Evolutionary conservation across 129 eudicot genomes (phyloP).

Genomic region (Flaveria brownii): DNA sequence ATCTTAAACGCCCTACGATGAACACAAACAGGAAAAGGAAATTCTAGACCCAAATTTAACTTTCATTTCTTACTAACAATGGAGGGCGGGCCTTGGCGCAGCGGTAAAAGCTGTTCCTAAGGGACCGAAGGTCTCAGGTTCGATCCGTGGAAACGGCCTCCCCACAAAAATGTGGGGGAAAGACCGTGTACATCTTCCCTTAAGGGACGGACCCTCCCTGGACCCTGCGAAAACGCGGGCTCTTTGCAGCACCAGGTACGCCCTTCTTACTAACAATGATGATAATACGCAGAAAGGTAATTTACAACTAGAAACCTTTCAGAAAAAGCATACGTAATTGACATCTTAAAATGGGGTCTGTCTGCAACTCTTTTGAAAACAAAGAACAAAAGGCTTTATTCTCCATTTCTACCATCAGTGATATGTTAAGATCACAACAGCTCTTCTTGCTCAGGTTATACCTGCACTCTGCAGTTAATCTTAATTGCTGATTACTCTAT

Average conservation of each 20-base stretch:
- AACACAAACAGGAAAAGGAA: neutral
- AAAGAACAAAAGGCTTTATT: too few relatives aligned
- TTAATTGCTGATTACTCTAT: neutral
- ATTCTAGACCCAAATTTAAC: neutral
- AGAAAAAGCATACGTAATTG: neutral
- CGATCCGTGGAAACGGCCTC: too few relatives aligned
- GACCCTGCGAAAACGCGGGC: too few relatives aligned
- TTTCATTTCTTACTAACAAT: neutral
- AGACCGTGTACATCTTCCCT: too few relatives aligned
- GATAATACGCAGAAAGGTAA: neutral
- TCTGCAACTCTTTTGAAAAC: too few relatives aligned
- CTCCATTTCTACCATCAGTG: neutral
- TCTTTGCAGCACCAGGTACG: too few relatives aligned
- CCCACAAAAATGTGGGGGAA: too few relatives aligned
- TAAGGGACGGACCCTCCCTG: too few relatives aligned
- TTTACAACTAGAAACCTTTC: neutral
- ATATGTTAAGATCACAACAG: neutral
- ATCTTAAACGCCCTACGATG: neutral
- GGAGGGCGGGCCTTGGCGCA: too few relatives aligned
- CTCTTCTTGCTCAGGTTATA: neutral
- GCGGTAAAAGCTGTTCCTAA: too few relatives aligned
- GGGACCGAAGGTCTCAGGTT: too few relatives aligned
- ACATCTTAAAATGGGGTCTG: too few relatives aligned
- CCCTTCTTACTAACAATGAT: conserved; percentile 13
- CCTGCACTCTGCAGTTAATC: neutral